Evolutionary conservation across 129 eudicot species (phyloP), one percentile per base, ranked within the genome.

Genomic region (Calendula officinalis): DNA sequence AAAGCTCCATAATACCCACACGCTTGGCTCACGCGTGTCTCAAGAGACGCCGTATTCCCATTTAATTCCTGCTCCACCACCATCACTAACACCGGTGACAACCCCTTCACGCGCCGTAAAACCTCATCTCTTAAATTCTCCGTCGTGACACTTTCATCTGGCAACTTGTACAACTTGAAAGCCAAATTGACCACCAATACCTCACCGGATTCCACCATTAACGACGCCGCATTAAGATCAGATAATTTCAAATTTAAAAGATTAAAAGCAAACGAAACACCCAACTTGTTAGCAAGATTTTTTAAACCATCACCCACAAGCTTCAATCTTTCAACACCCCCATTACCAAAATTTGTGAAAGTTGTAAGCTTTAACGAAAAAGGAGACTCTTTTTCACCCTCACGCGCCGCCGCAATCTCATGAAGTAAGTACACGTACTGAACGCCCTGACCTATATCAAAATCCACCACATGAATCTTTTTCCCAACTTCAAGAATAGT

Each of bases 91-190:
- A 49, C 74, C 52, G 98, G 96, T 1, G 88, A 74, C 66, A 91
- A 4, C 42, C 72, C 71, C 41, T 83, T 84, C 70, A 91, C 98
- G 66, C 90, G 86, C 46, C 91, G 94, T 16, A 91, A 78, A 27
- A 87, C 78, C 64, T 77, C 91, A 75, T 91, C 98, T 1, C 98
- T 13, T 8, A 91, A 41, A 84, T 91, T 91, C 81, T 91, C 98
- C 68, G 95, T 87, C 45, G 96, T 82, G 43, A 91, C 98, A 67
- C 98, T 91, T 69, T 91, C 98, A 49, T 91, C 98, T 4, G 98
- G 96, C 45, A 91, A 67, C 51, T 78, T 86, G 37, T 76, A 75
- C 65, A 91, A 34, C 63, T 70, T 75, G 62, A 74, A 91, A 3
- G 86, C 88, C 12, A 87, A 79, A 74, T 91, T 91, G 38, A 87